phyloP scores from a whole-genome alignment of 495 filamentous ascomycete genomes.

The Talaromyces nanjingensis region DNA sequence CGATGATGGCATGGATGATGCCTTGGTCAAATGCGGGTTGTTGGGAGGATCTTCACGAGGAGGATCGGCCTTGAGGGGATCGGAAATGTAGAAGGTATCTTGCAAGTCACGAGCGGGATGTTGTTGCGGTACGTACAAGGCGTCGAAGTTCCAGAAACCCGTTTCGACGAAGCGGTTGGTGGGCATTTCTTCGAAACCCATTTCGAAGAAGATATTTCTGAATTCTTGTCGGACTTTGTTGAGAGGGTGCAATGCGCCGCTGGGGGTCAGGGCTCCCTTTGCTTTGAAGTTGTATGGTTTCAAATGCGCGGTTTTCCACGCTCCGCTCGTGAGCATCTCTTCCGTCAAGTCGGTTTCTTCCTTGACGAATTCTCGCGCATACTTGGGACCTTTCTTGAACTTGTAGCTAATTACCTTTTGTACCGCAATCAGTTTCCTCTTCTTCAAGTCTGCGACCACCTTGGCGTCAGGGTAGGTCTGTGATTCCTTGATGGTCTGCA shows the following conservation, averaged over 20 bases:
- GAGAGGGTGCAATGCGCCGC: constrained; percentile 88
- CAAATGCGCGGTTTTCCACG: constrained; percentile 71
- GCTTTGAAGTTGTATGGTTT: constrained; percentile 98
- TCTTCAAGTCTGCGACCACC: constrained; percentile 70
- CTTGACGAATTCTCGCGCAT: constrained; percentile 73
- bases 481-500: constrained; percentile 62
- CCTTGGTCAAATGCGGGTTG: constrained; percentile 31
- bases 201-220: constrained; percentile 93
- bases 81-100: constrained; percentile 97
- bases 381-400: constrained; percentile 80
- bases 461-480: constrained; percentile 63
- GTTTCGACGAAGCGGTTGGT: constrained; percentile 77
- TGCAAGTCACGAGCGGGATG: constrained; percentile 94
- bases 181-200: constrained; percentile 45
- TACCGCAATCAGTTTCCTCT: constrained; percentile 75
- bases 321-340: constrained; percentile 72
- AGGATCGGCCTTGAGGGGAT: constrained; percentile 68
- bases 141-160: constrained; percentile 98
- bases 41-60: constrained; percentile 62
- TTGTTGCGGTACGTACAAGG: constrained; percentile 95
- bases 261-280: constrained; percentile 66
- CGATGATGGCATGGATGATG: constrained; percentile 21
- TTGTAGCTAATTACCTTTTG: constrained; percentile 81
- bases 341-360: constrained; percentile 93
- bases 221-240: constrained; percentile 94